Evolutionary conservation across 1,284 basidiomycete species (phyloP).

Genomic region (Phlebopus sp.): DNA sequence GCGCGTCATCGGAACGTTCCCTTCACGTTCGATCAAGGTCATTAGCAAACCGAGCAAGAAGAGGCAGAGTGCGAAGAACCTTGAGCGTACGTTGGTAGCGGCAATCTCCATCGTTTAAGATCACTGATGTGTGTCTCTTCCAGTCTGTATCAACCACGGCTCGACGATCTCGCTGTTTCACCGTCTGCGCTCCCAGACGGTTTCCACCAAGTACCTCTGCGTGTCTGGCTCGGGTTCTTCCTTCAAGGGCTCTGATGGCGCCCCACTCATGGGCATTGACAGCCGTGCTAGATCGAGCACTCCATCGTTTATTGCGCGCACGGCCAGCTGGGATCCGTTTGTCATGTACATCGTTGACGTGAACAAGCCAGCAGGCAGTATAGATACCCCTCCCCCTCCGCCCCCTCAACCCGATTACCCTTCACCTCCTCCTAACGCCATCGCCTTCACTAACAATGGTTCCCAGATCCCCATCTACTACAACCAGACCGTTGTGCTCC

Average conservation of each 20-base stretch:
- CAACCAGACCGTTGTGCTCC: constrained; percentile 93
- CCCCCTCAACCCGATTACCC: constrained; percentile 83
- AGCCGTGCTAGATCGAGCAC: constrained; percentile 67
- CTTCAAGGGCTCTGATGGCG: constrained; percentile 88
- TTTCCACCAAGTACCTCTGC: constrained; percentile 94
- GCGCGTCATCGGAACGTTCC: constrained; percentile 82
- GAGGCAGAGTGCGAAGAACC: constrained; percentile 88
- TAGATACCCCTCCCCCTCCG: constrained; percentile 73
- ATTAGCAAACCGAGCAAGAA: constrained; percentile 98
- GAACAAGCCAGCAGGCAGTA: constrained; percentile 71
- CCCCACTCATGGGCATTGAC: constrained; percentile 78
- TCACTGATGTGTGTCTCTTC: constrained; percentile 15
- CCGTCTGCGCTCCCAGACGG: constrained; percentile 87
- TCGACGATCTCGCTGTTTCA: constrained; percentile 95
- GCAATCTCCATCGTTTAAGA: constrained; percentile 16
- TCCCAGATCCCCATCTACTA: constrained; percentile 87
- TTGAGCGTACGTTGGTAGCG: constrained; percentile 69
- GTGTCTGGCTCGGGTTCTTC: constrained; percentile 88
- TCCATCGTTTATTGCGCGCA: constrained; percentile 81
- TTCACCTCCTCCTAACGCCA: constrained; percentile 85
- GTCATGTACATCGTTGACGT: constrained; percentile 94
- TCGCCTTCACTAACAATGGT: constrained; percentile 76
- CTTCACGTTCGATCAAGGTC: constrained; percentile 92
- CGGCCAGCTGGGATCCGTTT: constrained; percentile 89
- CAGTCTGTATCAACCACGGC: constrained; percentile 94